These are phyloP conservation scores for Blastocystis sp. DNA, from an alignment of 352 stramenopile species.

Conservation along the genomic window DNA sequence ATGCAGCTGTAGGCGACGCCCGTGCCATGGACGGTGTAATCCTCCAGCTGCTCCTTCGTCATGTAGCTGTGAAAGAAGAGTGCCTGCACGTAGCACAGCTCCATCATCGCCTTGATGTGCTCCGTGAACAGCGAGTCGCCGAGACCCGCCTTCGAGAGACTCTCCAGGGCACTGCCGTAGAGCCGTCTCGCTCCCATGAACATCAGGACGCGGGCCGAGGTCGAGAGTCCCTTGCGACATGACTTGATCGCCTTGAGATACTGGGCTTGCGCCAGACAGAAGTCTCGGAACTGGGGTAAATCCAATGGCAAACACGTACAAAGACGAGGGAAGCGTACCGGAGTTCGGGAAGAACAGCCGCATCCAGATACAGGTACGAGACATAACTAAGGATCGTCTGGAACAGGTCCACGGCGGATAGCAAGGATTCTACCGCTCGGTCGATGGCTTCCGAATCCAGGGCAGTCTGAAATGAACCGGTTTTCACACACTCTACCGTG, in stretches of 20 bases:
- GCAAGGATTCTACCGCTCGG: neutral
- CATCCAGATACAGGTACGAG: neutral
- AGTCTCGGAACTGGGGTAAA: neutral
- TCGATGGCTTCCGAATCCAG: neutral
- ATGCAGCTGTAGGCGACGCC: conserved; percentile 11
- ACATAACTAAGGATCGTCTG: neutral
- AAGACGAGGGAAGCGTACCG: neutral
- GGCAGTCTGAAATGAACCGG: neutral
- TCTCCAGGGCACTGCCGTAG: neutral
- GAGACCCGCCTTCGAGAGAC: neutral
- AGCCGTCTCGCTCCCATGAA: neutral
- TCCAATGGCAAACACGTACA: neutral
- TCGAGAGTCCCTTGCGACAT: neutral
- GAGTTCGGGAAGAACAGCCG: neutral
- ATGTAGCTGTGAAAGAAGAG: conserved; percentile 44
- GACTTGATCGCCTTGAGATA: conserved; percentile 25
- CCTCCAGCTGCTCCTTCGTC: conserved; percentile 13
- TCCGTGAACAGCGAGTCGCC: neutral
- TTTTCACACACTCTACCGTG: neutral
- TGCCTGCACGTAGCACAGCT: neutral
- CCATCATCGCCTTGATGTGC: neutral
- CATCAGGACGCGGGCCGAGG: neutral
- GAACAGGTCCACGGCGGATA: neutral
- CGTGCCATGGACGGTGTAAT: neutral
- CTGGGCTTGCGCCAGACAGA: neutral